Percentiles rank a stretch among this genome's conserved stretches.
phyloP scores from a whole-genome alignment of 2,329 filamentous ascomycete genomes.

The Penicillium sp. region DNA sequence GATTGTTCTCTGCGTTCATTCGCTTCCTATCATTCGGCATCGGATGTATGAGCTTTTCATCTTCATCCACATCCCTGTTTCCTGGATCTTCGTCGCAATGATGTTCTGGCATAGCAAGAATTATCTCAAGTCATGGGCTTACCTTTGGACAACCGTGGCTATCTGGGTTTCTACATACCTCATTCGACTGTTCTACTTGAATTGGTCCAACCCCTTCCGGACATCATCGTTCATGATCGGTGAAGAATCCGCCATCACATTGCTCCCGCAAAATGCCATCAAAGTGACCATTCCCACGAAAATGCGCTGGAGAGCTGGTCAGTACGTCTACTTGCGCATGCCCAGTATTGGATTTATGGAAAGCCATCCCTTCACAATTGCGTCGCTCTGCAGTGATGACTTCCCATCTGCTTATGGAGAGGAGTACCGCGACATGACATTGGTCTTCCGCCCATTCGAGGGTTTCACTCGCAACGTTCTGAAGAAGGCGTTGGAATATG shows the following conservation, averaged over 20 bases:
- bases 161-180: conserved; percentile 78
- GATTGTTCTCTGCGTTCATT: conserved; percentile 79
- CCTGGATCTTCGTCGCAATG: conserved; percentile 76
- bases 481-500: conserved; percentile 79
- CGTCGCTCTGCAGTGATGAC: conserved; percentile 87
- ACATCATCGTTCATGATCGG: conserved; percentile 76
- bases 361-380: conserved; percentile 94
- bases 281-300: conserved; percentile 94
- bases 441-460: conserved; percentile 88
- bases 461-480: conserved; percentile 86
- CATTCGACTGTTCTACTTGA: conserved; percentile 77
- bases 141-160: conserved; percentile 76
- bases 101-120: conserved; percentile 97
- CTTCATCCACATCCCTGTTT: conserved; percentile 76
- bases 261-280: conserved; percentile 91
- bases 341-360: conserved; percentile 87
- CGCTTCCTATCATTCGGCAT: conserved; percentile 73
- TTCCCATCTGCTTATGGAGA: conserved; percentile 91
- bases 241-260: conserved; percentile 84
- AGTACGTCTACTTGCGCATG: conserved; percentile 94
- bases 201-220: conserved; percentile 81
- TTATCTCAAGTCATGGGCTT: conserved; percentile 85
- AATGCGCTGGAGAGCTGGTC: conserved; percentile 88
- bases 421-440: conserved; percentile 79
- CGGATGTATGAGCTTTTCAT: conserved; percentile 85